Percentiles rank a stretch among this genome's conserved stretches.
These are phyloP conservation scores for Stylosanthes scabra DNA, from an alignment of 331 rosid species.

Conservation along the genomic window DNA sequence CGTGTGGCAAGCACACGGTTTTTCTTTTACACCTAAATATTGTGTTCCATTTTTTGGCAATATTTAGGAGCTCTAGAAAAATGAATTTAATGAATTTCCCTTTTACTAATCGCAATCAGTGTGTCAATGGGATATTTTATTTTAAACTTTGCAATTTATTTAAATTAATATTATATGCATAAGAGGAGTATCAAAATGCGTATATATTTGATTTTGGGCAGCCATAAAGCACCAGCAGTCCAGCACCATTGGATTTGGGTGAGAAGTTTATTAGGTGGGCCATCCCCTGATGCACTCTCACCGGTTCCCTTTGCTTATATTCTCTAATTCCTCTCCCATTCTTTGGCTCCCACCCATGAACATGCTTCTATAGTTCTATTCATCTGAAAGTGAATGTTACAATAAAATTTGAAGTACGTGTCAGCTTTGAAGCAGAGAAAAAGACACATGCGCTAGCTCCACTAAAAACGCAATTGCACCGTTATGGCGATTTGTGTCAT, in stretches of 20 bases:
- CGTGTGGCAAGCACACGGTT: neutral
- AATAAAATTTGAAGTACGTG: conserved; percentile 3
- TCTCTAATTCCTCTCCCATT: conserved; percentile 33
- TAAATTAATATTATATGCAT: too few relatives aligned
- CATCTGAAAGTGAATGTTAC: conserved; percentile 2
- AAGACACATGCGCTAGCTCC: neutral
- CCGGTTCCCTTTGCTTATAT: conserved; percentile 28
- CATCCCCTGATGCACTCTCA: conserved; percentile 31
- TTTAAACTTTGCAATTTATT: too few relatives aligned
- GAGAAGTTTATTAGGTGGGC: conserved; percentile 13
- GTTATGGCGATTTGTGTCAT: neutral
- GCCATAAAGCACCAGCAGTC: neutral
- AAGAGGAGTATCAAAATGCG: neutral
- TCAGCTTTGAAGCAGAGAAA: neutral
- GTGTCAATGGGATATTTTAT: too few relatives aligned
- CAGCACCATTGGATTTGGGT: conserved; percentile 17
- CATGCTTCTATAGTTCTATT: neutral
- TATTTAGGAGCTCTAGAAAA: neutral
- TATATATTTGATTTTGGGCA: neutral
- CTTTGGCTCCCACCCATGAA: conserved; percentile 1
- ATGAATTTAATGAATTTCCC: too few relatives aligned
- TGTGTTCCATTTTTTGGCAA: too few relatives aligned
- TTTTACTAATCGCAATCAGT: too few relatives aligned
- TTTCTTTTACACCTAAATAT: too few relatives aligned
- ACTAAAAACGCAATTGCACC: neutral